phyloP scores from a whole-genome alignment of 495 filamentous ascomycete genomes.

The Aspergillus olivimuriae region DNA sequence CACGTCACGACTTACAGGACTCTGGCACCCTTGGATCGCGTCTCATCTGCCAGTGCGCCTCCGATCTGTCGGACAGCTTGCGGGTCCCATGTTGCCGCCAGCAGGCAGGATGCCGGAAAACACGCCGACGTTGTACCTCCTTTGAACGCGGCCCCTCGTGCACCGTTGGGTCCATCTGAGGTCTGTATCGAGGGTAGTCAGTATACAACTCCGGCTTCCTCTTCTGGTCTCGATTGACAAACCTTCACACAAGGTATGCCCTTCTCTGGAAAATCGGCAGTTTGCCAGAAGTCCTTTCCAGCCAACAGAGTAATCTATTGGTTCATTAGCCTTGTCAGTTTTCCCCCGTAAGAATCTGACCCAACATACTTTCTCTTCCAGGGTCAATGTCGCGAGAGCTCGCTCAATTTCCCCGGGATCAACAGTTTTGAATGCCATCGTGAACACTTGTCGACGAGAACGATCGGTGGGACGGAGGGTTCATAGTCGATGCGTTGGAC shows the following conservation, averaged over 20 bases:
- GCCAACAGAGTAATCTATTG: not conserved
- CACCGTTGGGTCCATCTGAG: not conserved
- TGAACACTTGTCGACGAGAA: too few species aligned
- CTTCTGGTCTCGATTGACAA: not conserved
- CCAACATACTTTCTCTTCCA: not conserved
- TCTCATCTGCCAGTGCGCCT: conserved; percentile 48
- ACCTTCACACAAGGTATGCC: not conserved
- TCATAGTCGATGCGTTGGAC: too few species aligned
- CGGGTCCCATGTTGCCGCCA: conserved; percentile 55
- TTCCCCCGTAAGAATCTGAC: not conserved
- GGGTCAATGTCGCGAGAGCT: not conserved
- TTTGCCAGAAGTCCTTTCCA: not conserved
- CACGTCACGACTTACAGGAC: too few species aligned
- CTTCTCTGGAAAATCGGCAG: not conserved
- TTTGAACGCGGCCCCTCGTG: not conserved
- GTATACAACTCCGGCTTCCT: too few species aligned
- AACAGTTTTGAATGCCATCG: too few species aligned
- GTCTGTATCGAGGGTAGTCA: too few species aligned
- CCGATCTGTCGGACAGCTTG: conserved; percentile 46
- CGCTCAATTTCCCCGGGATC: too few species aligned
- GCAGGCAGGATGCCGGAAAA: conserved; percentile 31
- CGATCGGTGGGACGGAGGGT: too few species aligned
- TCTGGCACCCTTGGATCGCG: conserved; percentile 53
- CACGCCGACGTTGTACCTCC: not conserved
- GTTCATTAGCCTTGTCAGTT: not conserved